Base-by-base conservation (phyloP, 192 early-diverging fungal species). In the Coemansia sp. region DNA sequence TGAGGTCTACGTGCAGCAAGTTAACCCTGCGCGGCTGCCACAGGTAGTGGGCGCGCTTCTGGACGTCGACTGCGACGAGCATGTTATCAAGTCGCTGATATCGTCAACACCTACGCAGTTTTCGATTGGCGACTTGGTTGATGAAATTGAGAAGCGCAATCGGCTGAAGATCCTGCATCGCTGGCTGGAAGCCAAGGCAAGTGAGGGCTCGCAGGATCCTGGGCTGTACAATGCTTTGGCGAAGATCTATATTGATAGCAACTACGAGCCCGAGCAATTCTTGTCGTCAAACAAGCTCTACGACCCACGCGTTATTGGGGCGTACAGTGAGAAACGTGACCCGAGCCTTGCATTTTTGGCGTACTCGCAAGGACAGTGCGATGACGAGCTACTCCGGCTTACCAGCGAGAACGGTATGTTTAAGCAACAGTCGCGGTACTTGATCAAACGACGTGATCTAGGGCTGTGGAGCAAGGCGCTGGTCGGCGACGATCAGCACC, bases 191-290 rank as follows among this genome's bases (percentile, higher is more conserved):
- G 82, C 82, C 64, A 89, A 90, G 76, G 87, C 90, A 38, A 89
- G 89, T 77, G 93, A 94, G 67, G 94, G 94, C 5, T 90, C 88
- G 65, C 84, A 86, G 63, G 97, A 99, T 69, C 74, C 89, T 5
- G 90, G 89, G n/a, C 86, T 99, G 10, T 97, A 93, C 84, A 99
- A 99, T 68, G 95, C 97, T 10, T 78, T 99, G 48, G 97, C 94
- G 63, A 99, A 98, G 85, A 98, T 99, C 60, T 97, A 96, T 74
- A 97, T 99, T 67, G 97, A 99, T 76, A 98, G 92, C 77, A 99
- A 98, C 88, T 96, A 93, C 71, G 96, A 98, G 58, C 92, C 97
- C 10, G 97, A 99, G 72, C 84, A 87, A 54, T 99, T 99, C 87
- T 82, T 99, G 62, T 90, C 74, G 19, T 68, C 68, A 18, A 83